A percentile compares a stretch with the other conserved stretches of the same genome.
These are phyloP conservation scores for Diophrys sp. DNA, from an alignment of 73 alveolate genomes.

Conservation along the genomic window DNA sequence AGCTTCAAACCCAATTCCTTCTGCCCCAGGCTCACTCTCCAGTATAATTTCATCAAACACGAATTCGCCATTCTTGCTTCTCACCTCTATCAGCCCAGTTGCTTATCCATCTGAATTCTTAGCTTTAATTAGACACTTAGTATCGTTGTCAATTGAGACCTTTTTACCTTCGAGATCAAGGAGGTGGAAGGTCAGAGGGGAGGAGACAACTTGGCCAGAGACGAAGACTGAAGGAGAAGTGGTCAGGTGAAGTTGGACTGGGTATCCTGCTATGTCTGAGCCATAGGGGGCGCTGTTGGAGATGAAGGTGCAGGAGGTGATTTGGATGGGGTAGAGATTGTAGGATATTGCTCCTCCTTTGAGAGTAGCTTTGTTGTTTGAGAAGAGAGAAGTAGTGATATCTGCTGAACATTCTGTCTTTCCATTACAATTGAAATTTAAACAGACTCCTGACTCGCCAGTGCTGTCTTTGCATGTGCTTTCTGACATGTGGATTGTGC, in stretches of 20 bases:
- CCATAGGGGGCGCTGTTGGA: slow-evolving; percentile 11
- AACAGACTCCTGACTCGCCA: neutral
- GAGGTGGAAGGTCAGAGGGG: neutral
- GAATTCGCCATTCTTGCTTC: neutral
- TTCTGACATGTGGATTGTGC: too few relatives aligned
- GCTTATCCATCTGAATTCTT: neutral
- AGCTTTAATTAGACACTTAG: neutral
- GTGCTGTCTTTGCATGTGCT: neutral
- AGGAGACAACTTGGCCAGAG: neutral
- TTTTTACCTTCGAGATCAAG: neutral
- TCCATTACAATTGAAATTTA: neutral
- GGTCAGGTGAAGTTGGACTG: neutral
- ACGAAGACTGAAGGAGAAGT: neutral
- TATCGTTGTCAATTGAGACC: neutral
- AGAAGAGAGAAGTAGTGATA: neutral
- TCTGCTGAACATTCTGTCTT: neutral
- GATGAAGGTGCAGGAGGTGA: neutral
- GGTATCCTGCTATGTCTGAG: slow-evolving; percentile 15
- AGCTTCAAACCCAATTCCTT: neutral
- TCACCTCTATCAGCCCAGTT: neutral
- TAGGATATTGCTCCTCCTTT: neutral
- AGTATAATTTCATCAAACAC: neutral
- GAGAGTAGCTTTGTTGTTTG: neutral
- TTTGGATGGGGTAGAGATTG: neutral
- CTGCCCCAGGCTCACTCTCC: neutral